Evolutionary conservation across 805 yeast species (phyloP), one percentile per base, ranked within the genome.

Genomic region (Zygoascus tannicola): DNA sequence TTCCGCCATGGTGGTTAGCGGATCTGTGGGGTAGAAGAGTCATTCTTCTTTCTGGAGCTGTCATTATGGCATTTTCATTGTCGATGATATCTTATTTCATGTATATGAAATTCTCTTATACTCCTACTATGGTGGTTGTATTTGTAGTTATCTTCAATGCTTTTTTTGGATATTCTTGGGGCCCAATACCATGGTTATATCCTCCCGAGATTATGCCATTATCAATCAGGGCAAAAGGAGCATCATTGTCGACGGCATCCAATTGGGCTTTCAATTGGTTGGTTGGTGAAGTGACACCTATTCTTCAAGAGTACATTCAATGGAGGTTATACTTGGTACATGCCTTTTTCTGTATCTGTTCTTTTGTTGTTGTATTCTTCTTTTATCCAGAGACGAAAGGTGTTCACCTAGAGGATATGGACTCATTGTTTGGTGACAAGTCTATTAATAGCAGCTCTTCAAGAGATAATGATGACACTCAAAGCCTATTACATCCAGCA

Each of bases 201-300:
- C 85, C 88, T 53, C 81, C 85, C 48, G 95, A 85, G 64, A 85
- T 88, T 40, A 73, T 87, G 44, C 96, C 96, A 0, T 74, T 84
- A 50, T 70, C 80, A 16, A 85, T 86, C 8, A 74, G 97, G 43
- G 85, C 95, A 3, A 83, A 86, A 54, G 95, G 95, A 46, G 94
- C 95, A 0, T 85, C 94, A 2, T 67, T 85, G 49, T 81, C 94
- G 0, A 87, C 96, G 1, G 95, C 95, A 1, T 76, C 94, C 4
- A 88, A 87, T 60, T 87, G 97, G 97, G 73, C 85, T 4, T 87
- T 85, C 68, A 87, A 87, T 64, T 88, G 86, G 69, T 65, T 88
- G 30, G 96, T 87, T 22, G 96, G 97, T 10, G 92, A 85, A 63
- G 75, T 83, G 76, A 85, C 95, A 0, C 97, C 97, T 1, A 75